These are phyloP conservation scores for Nakaseomyces nivariensis DNA, from an alignment of 1,139 yeast genomes.

Conservation along the genomic window DNA sequence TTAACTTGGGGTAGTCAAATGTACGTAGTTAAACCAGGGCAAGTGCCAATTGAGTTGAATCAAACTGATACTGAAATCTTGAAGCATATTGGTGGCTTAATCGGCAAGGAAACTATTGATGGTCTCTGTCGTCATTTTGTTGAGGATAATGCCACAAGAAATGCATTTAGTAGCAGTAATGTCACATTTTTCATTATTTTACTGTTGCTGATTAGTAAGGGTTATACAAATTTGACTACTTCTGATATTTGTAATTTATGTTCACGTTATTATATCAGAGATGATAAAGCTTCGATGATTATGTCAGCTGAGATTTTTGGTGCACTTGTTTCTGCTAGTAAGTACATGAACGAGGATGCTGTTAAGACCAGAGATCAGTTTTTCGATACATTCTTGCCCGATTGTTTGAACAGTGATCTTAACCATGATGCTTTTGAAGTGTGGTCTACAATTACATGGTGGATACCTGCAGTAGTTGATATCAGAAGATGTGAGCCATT, in stretches of 20 bases:
- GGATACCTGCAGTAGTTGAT: conserved; percentile 61
- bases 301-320: conserved; percentile 51
- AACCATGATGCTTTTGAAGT: conserved; percentile 68
- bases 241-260: conserved; percentile 31
- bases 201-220: conserved; percentile 38
- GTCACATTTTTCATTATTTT: conserved; percentile 44
- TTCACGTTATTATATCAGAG: conserved; percentile 43
- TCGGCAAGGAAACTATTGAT: conserved; percentile 52
- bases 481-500: conserved; percentile 55
- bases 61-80: conserved; percentile 37
- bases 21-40: conserved; percentile 32
- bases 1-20: conserved; percentile 63
- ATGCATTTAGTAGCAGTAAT: conserved; percentile 53
- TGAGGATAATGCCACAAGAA: conserved; percentile 53
- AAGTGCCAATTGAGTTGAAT: conserved; percentile 31
- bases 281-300: conserved; percentile 57
- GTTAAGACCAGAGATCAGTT: conserved; percentile 38
- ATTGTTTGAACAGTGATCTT: conserved; percentile 48
- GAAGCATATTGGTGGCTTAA: conserved; percentile 34
- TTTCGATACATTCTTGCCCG: conserved; percentile 36
- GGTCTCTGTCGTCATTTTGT: conserved; percentile 46
- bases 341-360: conserved; percentile 29
- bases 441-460: conserved; percentile 74
- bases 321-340: conserved; percentile 47
- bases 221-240: conserved; percentile 10